These are phyloP conservation scores for Zymoseptoria brevis DNA, from an alignment of 2,329 filamentous ascomycete genomes.

Conservation along the genomic window DNA sequence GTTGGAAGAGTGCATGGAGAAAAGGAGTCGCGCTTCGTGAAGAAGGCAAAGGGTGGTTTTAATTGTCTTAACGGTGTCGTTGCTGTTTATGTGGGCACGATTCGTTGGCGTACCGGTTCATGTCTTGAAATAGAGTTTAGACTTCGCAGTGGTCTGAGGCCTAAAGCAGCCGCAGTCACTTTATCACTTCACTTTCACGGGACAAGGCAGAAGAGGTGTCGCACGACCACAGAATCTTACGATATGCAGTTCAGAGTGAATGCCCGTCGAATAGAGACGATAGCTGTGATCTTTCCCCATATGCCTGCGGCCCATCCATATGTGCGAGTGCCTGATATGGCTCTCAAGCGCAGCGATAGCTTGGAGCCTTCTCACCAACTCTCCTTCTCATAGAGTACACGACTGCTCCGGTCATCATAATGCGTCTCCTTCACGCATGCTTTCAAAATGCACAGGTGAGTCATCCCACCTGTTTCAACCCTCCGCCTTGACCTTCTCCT, in stretches of 20 bases:
- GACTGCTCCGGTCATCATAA: constrained; percentile 2
- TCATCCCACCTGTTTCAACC: not conserved
- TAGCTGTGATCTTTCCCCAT: not conserved
- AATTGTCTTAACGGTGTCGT: not conserved
- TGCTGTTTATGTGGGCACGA: not conserved
- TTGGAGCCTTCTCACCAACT: not conserved
- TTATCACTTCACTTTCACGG: not conserved
- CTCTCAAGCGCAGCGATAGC: not conserved
- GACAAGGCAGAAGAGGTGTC: not conserved
- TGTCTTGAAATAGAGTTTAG: not conserved
- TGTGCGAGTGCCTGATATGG: not conserved
- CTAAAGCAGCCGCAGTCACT: not conserved
- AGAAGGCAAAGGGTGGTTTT: not conserved
- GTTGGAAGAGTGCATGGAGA: not conserved
- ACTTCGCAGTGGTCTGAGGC: not conserved
- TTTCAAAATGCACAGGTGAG: not conserved
- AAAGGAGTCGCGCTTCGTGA: not conserved
- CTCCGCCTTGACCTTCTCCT: constrained; percentile 10
- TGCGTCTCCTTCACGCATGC: not conserved
- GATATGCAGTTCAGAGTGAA: not conserved
- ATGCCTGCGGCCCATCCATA: no score
- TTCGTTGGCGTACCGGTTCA: not conserved
- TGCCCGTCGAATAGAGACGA: not conserved
- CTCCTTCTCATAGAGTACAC: not conserved
- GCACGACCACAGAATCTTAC: not conserved